Percentiles rank a stretch among this genome's conserved stretches.
These are phyloP conservation scores for Komagataella pseudopastoris DNA, from an alignment of 805 yeast genomes.

Conservation along the genomic window DNA sequence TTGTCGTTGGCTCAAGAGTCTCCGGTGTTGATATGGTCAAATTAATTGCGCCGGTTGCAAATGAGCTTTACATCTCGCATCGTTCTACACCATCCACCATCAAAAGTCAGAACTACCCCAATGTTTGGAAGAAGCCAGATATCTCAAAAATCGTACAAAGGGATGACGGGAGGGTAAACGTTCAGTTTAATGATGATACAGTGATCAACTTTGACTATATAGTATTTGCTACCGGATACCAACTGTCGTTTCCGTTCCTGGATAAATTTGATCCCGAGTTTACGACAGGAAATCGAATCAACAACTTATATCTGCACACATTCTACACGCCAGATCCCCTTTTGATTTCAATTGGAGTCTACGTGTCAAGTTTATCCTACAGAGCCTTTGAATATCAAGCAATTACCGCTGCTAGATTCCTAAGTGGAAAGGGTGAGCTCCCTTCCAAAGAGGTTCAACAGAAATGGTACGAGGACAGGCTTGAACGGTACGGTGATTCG, in stretches of 20 bases:
- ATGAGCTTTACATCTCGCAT: slow-evolving; percentile 11
- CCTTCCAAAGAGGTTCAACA: slow-evolving; percentile 18
- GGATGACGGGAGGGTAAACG: slow-evolving; percentile 10
- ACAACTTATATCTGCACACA: slow-evolving; percentile 20
- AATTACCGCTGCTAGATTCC: slow-evolving; percentile 18
- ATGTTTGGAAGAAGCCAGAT: slow-evolving; percentile 12
- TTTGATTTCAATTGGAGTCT: slow-evolving; percentile 21
- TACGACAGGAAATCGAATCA: slow-evolving; percentile 14
- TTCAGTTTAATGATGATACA: slow-evolving; percentile 6
- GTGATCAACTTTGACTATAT: slow-evolving; percentile 10
- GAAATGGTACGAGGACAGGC: slow-evolving; percentile 17
- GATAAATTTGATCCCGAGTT: slow-evolving; percentile 10
- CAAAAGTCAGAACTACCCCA: slow-evolving; percentile 11
- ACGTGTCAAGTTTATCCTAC: slow-evolving; percentile 24
- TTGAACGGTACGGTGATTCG: slow-evolving; percentile 14
- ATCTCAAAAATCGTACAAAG: slow-evolving; percentile 11
- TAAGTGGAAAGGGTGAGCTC: slow-evolving; percentile 16
- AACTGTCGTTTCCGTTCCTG: slow-evolving; percentile 18
- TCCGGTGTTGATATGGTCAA: slow-evolving; percentile 19
- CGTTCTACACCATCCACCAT: slow-evolving; percentile 16
- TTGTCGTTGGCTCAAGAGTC: slow-evolving; percentile 17
- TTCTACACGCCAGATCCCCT: slow-evolving; percentile 19
- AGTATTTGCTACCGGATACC: slow-evolving; percentile 7
- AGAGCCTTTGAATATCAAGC: slow-evolving; percentile 28
- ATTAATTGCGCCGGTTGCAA: slow-evolving; percentile 6